A percentile compares a stretch with the other conserved stretches of the same genome.
Conservation (phyloP, 495 filamentous ascomycete species). For the Filosporella fistucella region DNA sequence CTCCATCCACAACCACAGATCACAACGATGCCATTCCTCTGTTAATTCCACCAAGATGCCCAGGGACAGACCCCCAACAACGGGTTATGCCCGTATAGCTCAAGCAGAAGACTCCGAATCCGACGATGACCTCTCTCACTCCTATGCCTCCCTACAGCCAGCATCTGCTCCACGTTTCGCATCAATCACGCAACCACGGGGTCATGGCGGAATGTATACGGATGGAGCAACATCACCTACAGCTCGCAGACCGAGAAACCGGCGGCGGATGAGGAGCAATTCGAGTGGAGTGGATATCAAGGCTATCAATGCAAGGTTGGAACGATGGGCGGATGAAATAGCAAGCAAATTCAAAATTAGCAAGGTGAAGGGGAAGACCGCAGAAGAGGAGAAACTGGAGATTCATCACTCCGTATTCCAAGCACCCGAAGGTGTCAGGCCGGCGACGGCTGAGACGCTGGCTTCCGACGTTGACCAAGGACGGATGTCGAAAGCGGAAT, state of each 20-base stretch:
- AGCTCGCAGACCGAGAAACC: conserved; percentile 35
- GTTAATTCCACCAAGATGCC: conserved; percentile 10
- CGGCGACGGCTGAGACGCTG: conserved; percentile 70
- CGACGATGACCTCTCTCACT: conserved; percentile 43
- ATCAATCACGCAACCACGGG: conserved; percentile 54
- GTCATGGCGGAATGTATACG: conserved; percentile 54
- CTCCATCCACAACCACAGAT: too few relatives aligned
- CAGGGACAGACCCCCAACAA: conserved; percentile 47
- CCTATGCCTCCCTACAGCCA: conserved; percentile 51
- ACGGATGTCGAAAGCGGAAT: conserved; percentile 70
- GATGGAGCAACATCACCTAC: conserved; percentile 29
- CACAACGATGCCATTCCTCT: neutral
- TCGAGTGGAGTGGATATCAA: conserved; percentile 95
- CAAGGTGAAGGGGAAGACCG: conserved; percentile 64
- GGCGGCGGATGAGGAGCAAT: conserved; percentile 61
- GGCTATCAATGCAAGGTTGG: conserved; percentile 93
- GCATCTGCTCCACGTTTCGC: conserved; percentile 67
- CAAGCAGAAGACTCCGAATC: conserved; percentile 82
- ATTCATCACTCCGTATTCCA: conserved; percentile 98
- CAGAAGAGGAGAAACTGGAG: conserved; percentile 83
- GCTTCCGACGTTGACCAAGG: conserved; percentile 40
- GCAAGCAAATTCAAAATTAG: conserved; percentile 93
- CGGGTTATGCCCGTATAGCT: conserved; percentile 87
- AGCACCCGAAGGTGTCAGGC: conserved; percentile 76
- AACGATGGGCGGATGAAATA: conserved; percentile 97